A percentile compares a stretch with the other conserved stretches of the same genome.
Evolutionary conservation across 371 early-diverging fungal genomes (phyloP).

Genomic region (Capniomyces stellatus): DNA sequence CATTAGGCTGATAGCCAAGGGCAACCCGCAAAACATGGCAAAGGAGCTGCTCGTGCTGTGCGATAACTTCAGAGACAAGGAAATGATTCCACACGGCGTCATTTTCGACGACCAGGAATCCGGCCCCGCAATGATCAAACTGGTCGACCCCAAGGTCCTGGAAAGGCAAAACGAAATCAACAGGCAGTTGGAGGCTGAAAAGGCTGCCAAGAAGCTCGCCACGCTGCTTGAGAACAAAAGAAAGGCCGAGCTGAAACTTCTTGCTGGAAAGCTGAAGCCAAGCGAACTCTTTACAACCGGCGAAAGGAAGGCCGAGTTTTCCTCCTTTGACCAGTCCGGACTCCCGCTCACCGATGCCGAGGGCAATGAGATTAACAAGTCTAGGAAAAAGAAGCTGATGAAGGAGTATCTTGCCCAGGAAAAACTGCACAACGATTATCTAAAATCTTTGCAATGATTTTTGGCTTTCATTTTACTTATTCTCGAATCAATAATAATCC

Average conservation of each 20-base stretch:
- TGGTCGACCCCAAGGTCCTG: conserved; percentile 45
- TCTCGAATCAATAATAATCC: no score
- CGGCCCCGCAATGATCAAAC: conserved; percentile 78
- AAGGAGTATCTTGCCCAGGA: conserved; percentile 72
- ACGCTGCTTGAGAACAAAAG: conserved; percentile 37
- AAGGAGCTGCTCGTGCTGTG: conserved; percentile 56
- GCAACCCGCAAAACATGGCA: conserved; percentile 4
- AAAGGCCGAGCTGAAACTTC: conserved; percentile 48
- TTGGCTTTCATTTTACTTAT: no score
- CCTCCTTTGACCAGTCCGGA: conserved; percentile 70
- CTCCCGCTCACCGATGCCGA: conserved; percentile 66
- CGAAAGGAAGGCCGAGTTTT: conserved; percentile 38
- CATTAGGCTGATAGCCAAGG: conserved; percentile 36
- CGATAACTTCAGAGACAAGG: conserved; percentile 75
- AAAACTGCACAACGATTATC: conserved; percentile 73
- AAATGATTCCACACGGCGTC: conserved; percentile 70
- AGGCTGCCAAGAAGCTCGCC: conserved; percentile 48
- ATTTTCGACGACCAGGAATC: conserved; percentile 85
- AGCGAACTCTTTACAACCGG: conserved; percentile 54
- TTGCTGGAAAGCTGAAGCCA: conserved; percentile 56
- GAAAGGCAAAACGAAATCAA: conserved; percentile 40
- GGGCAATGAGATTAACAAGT: conserved; percentile 69
- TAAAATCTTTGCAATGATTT: conserved; percentile 20
- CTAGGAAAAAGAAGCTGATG: conserved; percentile 61
- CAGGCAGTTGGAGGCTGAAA: conserved; percentile 54